Conservation (phyloP, 169 alveolate genomes). For the Plasmodium gallinaceum region DNA sequence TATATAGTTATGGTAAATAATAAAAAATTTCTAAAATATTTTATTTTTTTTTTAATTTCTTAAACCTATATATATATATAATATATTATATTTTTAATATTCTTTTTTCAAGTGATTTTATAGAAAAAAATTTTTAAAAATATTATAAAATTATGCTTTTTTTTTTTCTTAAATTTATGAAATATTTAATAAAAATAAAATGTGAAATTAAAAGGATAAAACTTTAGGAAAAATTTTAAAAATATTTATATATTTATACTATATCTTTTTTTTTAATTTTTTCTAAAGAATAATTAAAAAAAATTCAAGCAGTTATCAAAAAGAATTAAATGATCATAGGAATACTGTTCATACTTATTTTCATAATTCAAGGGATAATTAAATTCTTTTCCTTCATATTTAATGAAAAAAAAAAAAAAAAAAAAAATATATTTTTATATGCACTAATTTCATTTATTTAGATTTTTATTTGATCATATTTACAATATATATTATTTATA, state of each 20-base stretch:
- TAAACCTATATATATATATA: not conserved
- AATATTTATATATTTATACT: not conserved
- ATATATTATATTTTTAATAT: not conserved
- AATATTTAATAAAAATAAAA: too few relatives aligned
- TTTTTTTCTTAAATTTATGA: not conserved
- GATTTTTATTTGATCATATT: too few relatives aligned
- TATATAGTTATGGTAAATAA: too few relatives aligned
- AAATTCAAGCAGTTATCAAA: constrained; percentile 29
- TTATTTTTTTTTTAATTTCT: not conserved
- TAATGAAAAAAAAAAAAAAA: not conserved
- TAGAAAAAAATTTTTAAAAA: too few relatives aligned
- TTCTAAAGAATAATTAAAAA: constrained; percentile 10
- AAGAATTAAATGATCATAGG: constrained; percentile 42
- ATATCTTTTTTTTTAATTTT: not conserved
- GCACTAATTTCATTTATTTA: not conserved
- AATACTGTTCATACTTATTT: constrained; percentile 4
- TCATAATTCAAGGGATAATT: not conserved
- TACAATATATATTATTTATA: not conserved
- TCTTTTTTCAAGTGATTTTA: not conserved
- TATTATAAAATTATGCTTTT: too few relatives aligned
- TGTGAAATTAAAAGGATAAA: too few relatives aligned
- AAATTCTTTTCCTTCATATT: not conserved
- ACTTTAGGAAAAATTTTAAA: too few relatives aligned
- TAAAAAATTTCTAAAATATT: not conserved
- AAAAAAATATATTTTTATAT: not conserved